Conservation (phyloP, 768 basidiomycete genomes). For the Suillus americanus region DNA sequence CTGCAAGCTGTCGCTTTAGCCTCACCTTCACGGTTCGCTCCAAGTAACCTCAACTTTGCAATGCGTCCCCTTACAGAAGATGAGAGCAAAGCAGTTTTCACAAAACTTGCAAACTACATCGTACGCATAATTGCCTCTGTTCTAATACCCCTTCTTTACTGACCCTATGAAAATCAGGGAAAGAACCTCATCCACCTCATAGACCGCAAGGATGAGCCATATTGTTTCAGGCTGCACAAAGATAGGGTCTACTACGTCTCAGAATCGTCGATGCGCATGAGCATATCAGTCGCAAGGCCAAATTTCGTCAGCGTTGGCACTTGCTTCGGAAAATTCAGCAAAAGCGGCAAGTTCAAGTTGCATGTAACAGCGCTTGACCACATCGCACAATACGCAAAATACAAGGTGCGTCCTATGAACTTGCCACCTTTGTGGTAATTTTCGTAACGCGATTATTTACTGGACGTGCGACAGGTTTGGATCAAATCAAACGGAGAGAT, state of each 20-base stretch:
- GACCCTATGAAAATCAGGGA: slow-evolving; percentile 51
- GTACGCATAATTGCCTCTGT: slow-evolving; percentile 41
- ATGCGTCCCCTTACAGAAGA: slow-evolving; percentile 98
- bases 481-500: slow-evolving; percentile 99
- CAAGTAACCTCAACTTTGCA: slow-evolving; percentile 17
- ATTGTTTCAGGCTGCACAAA: slow-evolving; percentile 93
- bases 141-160: neutral
- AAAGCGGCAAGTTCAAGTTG: slow-evolving; percentile 96
- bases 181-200: slow-evolving; percentile 96
- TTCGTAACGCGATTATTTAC: neutral
- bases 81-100: slow-evolving; percentile 94
- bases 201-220: slow-evolving; percentile 90
- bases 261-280: slow-evolving; percentile 89
- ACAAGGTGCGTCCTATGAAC: slow-evolving; percentile 64
- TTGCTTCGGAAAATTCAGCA: slow-evolving; percentile 97
- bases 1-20: slow-evolving; percentile 4
- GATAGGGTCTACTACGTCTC: slow-evolving; percentile 98
- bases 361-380: slow-evolving; percentile 93
- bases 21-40: neutral
- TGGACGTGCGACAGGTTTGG: slow-evolving; percentile 68
- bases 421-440: neutral
- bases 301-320: slow-evolving; percentile 93
- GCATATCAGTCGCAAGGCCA: slow-evolving; percentile 87
- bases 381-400: slow-evolving; percentile 94
- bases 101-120: slow-evolving; percentile 97